Evolutionary conservation across 176 grass and related monocot species (phyloP).

Genomic region (Oryza brachyantha): DNA sequence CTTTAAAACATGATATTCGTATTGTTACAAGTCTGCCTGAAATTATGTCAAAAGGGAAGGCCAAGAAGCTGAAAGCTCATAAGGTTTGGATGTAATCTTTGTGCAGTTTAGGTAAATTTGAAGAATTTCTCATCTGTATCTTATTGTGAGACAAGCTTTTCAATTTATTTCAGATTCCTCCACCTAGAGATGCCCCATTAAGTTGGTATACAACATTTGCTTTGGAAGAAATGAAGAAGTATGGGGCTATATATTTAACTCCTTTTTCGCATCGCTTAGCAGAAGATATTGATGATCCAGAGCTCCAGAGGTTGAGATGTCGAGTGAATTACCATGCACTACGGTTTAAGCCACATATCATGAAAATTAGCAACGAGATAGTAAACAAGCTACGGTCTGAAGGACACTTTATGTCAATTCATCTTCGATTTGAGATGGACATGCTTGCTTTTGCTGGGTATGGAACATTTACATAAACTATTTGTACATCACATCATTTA

Average conservation of each 20-base stretch:
- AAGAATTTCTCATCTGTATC: neutral
- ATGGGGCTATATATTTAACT: constrained; percentile 89
- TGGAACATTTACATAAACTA: constrained; percentile 4
- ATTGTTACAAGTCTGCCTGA: constrained; percentile 75
- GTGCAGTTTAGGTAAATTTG: neutral
- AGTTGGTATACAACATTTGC: constrained; percentile 85
- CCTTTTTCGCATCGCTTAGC: constrained; percentile 96
- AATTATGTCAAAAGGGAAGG: constrained; percentile 63
- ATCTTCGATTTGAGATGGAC: constrained; percentile 98
- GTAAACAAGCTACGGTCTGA: constrained; percentile 76
- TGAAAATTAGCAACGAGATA: constrained; percentile 88
- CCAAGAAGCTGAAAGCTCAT: constrained; percentile 82
- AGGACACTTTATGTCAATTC: constrained; percentile 96
- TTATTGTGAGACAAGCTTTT: neutral
- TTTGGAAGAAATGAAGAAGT: constrained; percentile 80
- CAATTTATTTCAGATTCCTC: constrained; percentile 52
- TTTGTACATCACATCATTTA: neutral
- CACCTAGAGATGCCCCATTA: constrained; percentile 90
- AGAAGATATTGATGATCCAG: constrained; percentile 81
- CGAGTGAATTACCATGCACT: constrained; percentile 94
- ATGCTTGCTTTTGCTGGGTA: constrained; percentile 99
- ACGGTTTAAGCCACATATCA: constrained; percentile 86
- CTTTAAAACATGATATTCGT: constrained; percentile 73
- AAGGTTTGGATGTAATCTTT: constrained; percentile 41
- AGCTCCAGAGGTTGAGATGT: constrained; percentile 91